Percentiles rank a stretch among this genome's conserved stretches.
Conservation (phyloP, 2,329 filamentous ascomycete species). For the Xylariaceae sp. region DNA sequence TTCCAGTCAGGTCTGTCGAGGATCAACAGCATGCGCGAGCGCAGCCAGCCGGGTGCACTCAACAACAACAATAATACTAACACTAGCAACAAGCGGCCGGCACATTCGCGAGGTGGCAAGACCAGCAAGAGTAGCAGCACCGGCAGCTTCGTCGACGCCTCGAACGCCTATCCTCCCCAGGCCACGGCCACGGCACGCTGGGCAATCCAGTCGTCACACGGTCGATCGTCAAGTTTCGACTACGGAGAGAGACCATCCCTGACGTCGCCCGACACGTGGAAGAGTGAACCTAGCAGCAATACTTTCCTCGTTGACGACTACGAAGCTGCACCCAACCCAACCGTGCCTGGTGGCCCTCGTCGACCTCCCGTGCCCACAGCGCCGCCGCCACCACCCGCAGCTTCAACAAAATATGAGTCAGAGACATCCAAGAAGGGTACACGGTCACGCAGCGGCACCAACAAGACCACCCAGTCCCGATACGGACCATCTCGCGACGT, state of each 20-base stretch:
- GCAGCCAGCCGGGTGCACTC: constrained; percentile 33
- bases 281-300: constrained; percentile 44
- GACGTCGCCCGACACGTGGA: constrained; percentile 35
- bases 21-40: constrained; percentile 60
- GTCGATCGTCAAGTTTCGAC: constrained; percentile 72
- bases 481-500: constrained; percentile 22
- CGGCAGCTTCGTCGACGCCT: constrained; percentile 54
- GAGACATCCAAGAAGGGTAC: constrained; percentile 47
- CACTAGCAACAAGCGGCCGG: constrained; percentile 30
- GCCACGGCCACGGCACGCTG: constrained; percentile 56
- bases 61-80: constrained; percentile 14
- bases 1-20: constrained; percentile 57
- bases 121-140: constrained; percentile 69
- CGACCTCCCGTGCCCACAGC: constrained; percentile 33
- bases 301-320: constrained; percentile 55
- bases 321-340: constrained; percentile 83
- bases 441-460: constrained; percentile 41
- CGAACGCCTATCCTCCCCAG: constrained; percentile 38
- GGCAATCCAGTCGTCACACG: constrained; percentile 44
- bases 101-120: constrained; percentile 56
- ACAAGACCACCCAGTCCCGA: constrained; percentile 28
- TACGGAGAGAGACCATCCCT: constrained; percentile 47
- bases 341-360: constrained; percentile 75
- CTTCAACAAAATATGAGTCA: constrained; percentile 37
- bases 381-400: constrained; percentile 34